Evolutionary conservation across 352 stramenopile species (phyloP).

Genomic region (Globisporangium radiosum): DNA sequence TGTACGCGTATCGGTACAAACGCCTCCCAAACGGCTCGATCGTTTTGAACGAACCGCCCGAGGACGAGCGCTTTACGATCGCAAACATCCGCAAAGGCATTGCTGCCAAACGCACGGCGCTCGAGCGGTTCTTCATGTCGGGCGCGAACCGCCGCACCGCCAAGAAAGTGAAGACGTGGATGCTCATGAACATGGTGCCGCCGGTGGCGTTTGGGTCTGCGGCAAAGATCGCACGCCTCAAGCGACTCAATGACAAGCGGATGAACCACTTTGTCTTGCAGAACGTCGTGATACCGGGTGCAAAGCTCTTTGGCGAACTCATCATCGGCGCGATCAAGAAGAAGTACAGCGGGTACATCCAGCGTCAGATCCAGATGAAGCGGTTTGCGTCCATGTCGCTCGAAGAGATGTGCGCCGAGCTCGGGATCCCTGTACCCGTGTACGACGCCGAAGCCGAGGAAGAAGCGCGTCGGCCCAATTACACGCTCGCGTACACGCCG

Average conservation of each 20-base stretch:
- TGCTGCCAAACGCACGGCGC: slow-evolving; percentile 12
- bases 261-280: slow-evolving; percentile 30
- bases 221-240: slow-evolving; percentile 23
- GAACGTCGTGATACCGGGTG: slow-evolving; percentile 24
- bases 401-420: slow-evolving; percentile 27
- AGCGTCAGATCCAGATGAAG: slow-evolving; percentile 23
- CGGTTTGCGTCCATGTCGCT: slow-evolving; percentile 29
- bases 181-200: slow-evolving; percentile 52
- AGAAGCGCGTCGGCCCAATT: slow-evolving; percentile 20
- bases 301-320: slow-evolving; percentile 26
- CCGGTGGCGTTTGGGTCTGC: slow-evolving; percentile 33
- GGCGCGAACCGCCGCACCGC: slow-evolving; percentile 22
- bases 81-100: slow-evolving; percentile 3
- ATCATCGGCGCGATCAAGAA: slow-evolving; percentile 25
- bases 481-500: slow-evolving; percentile 21
- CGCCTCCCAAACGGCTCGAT: slow-evolving; percentile 35
- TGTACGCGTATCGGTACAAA: slow-evolving; percentile 27
- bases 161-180: slow-evolving; percentile 19
- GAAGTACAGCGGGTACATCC: slow-evolving; percentile 34
- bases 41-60: slow-evolving; percentile 18
- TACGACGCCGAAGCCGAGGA: slow-evolving; percentile 14
- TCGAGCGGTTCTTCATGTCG: slow-evolving; percentile 23
- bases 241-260: slow-evolving; percentile 5
- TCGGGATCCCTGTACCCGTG: slow-evolving; percentile 25
- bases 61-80: neutral